These are phyloP conservation scores for Peribolospora kevripleyi DNA, from an alignment of 768 basidiomycete species.

Conservation along the genomic window DNA sequence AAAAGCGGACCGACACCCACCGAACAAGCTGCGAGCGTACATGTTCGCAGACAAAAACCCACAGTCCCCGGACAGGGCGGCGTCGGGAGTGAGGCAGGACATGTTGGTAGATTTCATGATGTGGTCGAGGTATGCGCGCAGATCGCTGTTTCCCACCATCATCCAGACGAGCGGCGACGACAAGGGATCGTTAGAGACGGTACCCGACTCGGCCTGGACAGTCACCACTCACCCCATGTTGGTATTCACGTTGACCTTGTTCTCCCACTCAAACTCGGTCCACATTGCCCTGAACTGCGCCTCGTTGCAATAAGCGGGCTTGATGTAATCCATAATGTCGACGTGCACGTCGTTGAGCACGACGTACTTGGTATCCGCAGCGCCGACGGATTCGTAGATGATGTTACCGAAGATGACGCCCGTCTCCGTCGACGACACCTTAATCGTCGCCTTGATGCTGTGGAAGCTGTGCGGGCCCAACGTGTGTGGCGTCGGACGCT, in stretches of 20 bases:
- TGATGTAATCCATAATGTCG: conserved; percentile 97
- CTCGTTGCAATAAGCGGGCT: conserved; percentile 85
- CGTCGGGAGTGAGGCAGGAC: conserved; percentile 80
- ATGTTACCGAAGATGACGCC: conserved; percentile 97
- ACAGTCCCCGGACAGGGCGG: conserved; percentile 73
- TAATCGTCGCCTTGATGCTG: conserved; percentile 94
- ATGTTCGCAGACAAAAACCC: conserved; percentile 92
- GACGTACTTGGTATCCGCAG: conserved; percentile 49
- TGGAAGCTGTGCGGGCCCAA: conserved; percentile 93
- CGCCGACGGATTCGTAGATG: conserved; percentile 73
- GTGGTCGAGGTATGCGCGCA: conserved; percentile 70
- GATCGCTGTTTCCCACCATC: conserved; percentile 30
- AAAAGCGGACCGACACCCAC: conserved; percentile 25
- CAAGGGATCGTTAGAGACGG: no score
- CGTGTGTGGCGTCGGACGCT: conserved; percentile 79
- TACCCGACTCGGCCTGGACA: no score
- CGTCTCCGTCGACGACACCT: conserved; percentile 89
- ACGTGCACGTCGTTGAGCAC: conserved; percentile 93
- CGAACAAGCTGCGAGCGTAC: conserved; percentile 84
- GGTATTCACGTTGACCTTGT: conserved; percentile 80
- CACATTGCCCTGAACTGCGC: conserved; percentile 96
- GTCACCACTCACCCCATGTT: conserved; percentile 27
- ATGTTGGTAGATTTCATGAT: conserved; percentile 96
- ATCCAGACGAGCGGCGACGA: background rate
- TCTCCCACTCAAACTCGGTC: conserved; percentile 99